Conservation (phyloP, 306 rosid genomes). For the Cicer pinnatifidum region DNA sequence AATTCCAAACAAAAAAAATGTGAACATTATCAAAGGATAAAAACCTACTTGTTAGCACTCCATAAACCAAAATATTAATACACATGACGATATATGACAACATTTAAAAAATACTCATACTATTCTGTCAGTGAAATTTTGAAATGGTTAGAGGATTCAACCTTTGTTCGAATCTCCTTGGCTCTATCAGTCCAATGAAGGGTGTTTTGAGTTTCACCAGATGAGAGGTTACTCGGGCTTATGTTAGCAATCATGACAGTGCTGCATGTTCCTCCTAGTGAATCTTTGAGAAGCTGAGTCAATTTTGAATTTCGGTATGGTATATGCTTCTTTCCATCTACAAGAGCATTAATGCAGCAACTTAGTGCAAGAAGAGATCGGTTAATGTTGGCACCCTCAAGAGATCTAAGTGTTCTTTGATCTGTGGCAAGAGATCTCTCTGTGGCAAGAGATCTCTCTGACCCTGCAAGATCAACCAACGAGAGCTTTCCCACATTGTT, state of each 20-base stretch:
- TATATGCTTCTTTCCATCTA: conserved; percentile 91
- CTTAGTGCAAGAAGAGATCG: conserved; percentile 90
- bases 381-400: conserved; percentile 93
- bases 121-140: conserved; percentile 13
- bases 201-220: conserved; percentile 92
- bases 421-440: conserved; percentile 97
- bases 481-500: conserved; percentile 86
- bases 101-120: conserved; percentile 8
- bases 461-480: conserved; percentile 91
- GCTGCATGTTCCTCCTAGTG: conserved; percentile 85
- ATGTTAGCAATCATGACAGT: conserved; percentile 94
- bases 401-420: conserved; percentile 88
- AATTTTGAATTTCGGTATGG: conserved; percentile 90
- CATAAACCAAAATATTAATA: background rate
- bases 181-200: conserved; percentile 97
- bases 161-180: conserved; percentile 51
- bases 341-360: conserved; percentile 92
- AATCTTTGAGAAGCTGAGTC: conserved; percentile 93
- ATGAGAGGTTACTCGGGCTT: conserved; percentile 84
- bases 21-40: background rate
- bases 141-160: conserved; percentile 39
- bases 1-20: background rate
- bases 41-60: background rate
- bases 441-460: conserved; percentile 96
- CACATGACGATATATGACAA: background rate